Percentiles rank a stretch among this genome's conserved stretches.
These are phyloP conservation scores for Aspergillus udagawae DNA, from an alignment of 2,329 filamentous ascomycete species.

Conservation along the genomic window DNA sequence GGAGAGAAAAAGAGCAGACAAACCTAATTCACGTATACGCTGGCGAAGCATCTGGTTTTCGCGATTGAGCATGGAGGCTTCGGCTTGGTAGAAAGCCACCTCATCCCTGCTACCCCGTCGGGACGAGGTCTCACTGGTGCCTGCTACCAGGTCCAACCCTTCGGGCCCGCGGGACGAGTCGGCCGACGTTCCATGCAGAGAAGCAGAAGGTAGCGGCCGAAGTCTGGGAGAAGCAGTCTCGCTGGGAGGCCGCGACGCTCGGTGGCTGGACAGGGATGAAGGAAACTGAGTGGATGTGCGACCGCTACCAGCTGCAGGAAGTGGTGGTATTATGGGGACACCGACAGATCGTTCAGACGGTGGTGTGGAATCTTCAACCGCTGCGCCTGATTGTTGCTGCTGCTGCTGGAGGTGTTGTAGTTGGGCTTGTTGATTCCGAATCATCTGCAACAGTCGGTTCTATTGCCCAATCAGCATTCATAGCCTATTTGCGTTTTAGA, in stretches of 20 bases:
- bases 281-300: conserved; percentile 30
- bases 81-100: conserved; percentile 45
- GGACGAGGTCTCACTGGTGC: conserved; percentile 22
- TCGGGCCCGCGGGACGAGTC: conserved; percentile 23
- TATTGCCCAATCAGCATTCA: conserved; percentile 14
- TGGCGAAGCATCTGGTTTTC: conserved; percentile 48
- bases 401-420: conserved; percentile 39
- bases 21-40: conserved; percentile 46
- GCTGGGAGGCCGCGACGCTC: conserved; percentile 32
- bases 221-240: conserved; percentile 37
- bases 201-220: conserved; percentile 21
- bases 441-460: conserved; percentile 50
- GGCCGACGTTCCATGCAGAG: neutral
- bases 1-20: conserved; percentile 10
- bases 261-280: conserved; percentile 33
- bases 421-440: conserved; percentile 45
- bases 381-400: conserved; percentile 29
- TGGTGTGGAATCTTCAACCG: conserved; percentile 42
- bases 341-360: conserved; percentile 39
- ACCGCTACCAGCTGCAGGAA: conserved; percentile 21
- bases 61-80: conserved; percentile 43
- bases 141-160: conserved; percentile 22
- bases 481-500: conserved; percentile 1
- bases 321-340: conserved; percentile 30
- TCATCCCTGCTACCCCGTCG: conserved; percentile 44